These are phyloP conservation scores for Aspergillus fructus DNA, from an alignment of 2,329 filamentous ascomycete species.

Conservation along the genomic window DNA sequence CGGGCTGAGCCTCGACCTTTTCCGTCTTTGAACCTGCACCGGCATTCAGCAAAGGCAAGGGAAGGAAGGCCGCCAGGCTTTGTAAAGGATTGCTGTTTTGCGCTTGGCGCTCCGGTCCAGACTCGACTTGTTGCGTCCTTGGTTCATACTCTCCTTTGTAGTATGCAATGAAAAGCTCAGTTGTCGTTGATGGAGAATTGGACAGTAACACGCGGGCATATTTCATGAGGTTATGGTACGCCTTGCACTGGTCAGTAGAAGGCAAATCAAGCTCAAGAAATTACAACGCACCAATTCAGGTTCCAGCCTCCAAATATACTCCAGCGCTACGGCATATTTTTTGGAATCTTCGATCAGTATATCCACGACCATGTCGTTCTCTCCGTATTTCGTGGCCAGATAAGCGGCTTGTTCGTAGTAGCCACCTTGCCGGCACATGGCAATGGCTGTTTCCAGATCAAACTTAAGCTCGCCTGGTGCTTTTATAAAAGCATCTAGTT, in stretches of 20 bases:
- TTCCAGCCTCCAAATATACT: constrained; percentile 87
- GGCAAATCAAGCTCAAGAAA: neutral
- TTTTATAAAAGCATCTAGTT: constrained; percentile 95
- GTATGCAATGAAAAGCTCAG: constrained; percentile 87
- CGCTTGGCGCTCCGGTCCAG: constrained; percentile 47
- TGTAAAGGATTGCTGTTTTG: constrained; percentile 73
- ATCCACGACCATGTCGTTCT: constrained; percentile 90
- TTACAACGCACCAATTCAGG: constrained; percentile 65
- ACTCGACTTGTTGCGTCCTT: constrained; percentile 58
- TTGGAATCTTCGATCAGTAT: constrained; percentile 95
- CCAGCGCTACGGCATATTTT: constrained; percentile 80
- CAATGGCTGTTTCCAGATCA: constrained; percentile 93
- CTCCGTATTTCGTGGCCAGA: constrained; percentile 87
- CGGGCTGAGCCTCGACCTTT: constrained; percentile 26
- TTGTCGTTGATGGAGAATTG: constrained; percentile 78
- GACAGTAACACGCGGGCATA: constrained; percentile 89
- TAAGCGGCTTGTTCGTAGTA: constrained; percentile 98
- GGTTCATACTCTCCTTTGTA: constrained; percentile 84
- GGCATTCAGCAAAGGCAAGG: constrained; percentile 79
- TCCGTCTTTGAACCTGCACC: constrained; percentile 45
- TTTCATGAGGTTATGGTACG: constrained; percentile 88
- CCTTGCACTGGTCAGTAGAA: constrained; percentile 51
- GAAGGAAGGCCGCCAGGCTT: constrained; percentile 79
- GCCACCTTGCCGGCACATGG: constrained; percentile 94
- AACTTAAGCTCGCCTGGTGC: constrained; percentile 87